Conservation (phyloP, 2,329 filamentous ascomycete genomes). For the Hawksworthiomyces lignivorus region DNA sequence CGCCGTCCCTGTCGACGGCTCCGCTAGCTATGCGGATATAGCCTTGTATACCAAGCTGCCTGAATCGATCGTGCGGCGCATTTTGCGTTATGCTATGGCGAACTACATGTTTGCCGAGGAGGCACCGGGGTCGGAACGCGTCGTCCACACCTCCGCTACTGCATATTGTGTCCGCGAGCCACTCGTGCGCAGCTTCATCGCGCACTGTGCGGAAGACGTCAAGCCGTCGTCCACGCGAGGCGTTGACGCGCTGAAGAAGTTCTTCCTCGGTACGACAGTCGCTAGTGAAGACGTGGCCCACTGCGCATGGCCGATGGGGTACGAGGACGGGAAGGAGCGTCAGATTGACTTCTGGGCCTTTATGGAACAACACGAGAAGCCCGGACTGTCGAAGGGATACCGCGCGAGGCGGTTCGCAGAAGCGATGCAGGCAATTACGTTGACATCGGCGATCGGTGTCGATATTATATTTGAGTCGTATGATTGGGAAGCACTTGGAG, state of each 20-base stretch:
- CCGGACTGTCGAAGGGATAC: too few relatives aligned
- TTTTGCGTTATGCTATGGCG: slow-evolving; percentile 31
- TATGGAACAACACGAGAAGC: too few relatives aligned
- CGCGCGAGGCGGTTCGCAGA: slow-evolving; percentile 30
- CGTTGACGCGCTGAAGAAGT: slow-evolving; percentile 25
- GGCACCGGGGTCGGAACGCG: slow-evolving; percentile 15
- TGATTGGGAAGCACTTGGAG: slow-evolving; percentile 30
- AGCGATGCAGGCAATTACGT: slow-evolving; percentile 32
- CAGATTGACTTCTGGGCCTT: slow-evolving; percentile 30
- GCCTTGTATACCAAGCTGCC: slow-evolving; percentile 30
- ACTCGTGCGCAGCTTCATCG: slow-evolving; percentile 28
- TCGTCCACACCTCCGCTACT: slow-evolving; percentile 31
- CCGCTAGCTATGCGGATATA: slow-evolving; percentile 35
- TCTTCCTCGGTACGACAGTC: slow-evolving; percentile 24
- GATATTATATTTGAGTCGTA: slow-evolving; percentile 23
- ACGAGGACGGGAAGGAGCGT: slow-evolving; percentile 14
- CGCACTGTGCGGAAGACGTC: slow-evolving; percentile 29
- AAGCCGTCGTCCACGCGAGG: slow-evolving; percentile 29
- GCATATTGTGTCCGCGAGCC: slow-evolving; percentile 27
- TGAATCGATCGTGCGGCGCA: slow-evolving; percentile 28
- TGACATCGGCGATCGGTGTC: slow-evolving; percentile 31
- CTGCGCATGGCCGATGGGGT: background rate
- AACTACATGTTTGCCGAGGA: slow-evolving; percentile 30
- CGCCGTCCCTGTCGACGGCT: slow-evolving; percentile 38
- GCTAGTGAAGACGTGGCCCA: slow-evolving; percentile 12